phyloP scores from a whole-genome alignment of 345 rosid genomes.

The Camelina neglecta region DNA sequence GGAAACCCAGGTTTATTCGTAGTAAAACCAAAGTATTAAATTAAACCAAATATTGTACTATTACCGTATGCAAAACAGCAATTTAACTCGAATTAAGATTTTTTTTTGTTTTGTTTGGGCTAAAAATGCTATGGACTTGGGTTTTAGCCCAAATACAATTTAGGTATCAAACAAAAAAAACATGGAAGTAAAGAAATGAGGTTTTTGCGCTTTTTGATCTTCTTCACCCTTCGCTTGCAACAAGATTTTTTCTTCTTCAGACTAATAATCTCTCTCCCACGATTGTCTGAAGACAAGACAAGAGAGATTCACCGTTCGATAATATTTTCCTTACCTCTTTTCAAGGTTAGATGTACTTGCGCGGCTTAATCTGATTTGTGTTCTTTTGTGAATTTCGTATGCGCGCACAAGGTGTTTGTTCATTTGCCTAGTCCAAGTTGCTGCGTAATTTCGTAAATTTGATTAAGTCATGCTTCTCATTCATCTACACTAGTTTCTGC shows the following conservation, averaged over 20 bases:
- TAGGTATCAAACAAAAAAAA: background rate
- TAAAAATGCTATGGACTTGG: background rate
- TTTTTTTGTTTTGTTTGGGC: background rate
- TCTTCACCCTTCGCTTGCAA: background rate
- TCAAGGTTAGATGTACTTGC: constrained; percentile 4
- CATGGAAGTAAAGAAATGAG: background rate
- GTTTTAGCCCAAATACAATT: constrained; percentile 17
- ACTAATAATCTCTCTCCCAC: constrained; percentile 17
- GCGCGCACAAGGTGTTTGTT: constrained; percentile 30
- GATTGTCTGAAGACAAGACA: constrained; percentile 28
- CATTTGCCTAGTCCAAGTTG: constrained; percentile 26
- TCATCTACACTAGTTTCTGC: background rate
- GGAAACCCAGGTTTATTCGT: too few relatives aligned
- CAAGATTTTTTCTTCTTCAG: background rate
- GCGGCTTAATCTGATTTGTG: background rate
- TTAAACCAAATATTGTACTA: too few relatives aligned
- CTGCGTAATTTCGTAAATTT: background rate
- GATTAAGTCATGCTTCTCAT: background rate
- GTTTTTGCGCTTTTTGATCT: background rate
- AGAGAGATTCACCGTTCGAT: constrained; percentile 18
- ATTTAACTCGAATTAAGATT: background rate
- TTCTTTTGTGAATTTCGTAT: background rate
- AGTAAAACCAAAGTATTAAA: too few relatives aligned
- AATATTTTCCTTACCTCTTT: background rate
- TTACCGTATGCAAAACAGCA: background rate